Evolutionary conservation across 305 asterid genomes (phyloP), one percentile per base, ranked within the genome.

Genomic region (Rubia occidens): DNA sequence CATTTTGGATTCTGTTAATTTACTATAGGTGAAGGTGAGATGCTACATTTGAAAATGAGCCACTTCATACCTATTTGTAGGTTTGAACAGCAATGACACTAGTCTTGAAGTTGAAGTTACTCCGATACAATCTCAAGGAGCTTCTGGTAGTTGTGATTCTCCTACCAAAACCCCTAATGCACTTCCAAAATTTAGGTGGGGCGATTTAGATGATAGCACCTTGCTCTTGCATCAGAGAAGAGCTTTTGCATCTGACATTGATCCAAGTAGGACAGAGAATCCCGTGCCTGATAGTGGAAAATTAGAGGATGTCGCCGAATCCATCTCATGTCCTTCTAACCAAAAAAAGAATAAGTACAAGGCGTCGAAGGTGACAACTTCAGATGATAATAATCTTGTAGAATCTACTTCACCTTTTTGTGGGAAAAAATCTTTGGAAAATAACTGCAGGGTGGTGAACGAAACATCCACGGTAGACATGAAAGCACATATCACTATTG

Each of bases 141-240:
- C 69, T 51, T 51, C 58, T 62, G 65, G 77, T 78, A 74, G 72
- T 60, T 85, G 80, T 72, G 71, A 56, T 64, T 73, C 80, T 26
- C 76, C 69, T 58, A 79, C 73, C 67, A 79, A 74, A 71, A 82
- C 37, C 66, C 44, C 62, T 60, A 77, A 60, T 8, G 76, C 78
- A 72, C 85, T 85, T 58, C 88, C 91, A 1, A 86, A 86, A 78
- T 83, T 95, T 76, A 95, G 87, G 83, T 91, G 96, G 97, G 96
- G 99, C 60, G 94, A 95, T 77, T 82, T 95, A 85, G 97, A 89
- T 78, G 99, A 91, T 78, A 81, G 85, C 71, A 83, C 88, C 35
- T 86, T 90, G 77, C 72, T 80, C 67, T 60, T 75, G 62, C 86
- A 86, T 77, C 85, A 79, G 35, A 85, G 85, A 71, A 82, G 76